Evolutionary conservation across 352 stramenopile species (phyloP).

Genomic region (Phytophthora brassicae): DNA sequence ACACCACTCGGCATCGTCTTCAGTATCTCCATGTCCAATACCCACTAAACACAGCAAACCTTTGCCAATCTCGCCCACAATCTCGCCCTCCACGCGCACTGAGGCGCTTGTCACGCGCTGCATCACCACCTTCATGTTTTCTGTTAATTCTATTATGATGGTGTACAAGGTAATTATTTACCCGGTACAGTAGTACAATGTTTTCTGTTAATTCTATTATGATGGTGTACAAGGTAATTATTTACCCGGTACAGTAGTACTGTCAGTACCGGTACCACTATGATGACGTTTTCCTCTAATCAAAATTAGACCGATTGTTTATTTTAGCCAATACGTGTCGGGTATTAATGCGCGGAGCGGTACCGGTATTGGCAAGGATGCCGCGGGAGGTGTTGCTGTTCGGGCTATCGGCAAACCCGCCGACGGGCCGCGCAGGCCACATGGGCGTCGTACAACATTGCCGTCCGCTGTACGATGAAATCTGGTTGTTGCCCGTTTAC

Average conservation of each 20-base stretch:
- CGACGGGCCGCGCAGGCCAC: slow-evolving; percentile 68
- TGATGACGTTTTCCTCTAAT: slow-evolving; percentile 14
- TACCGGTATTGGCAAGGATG: slow-evolving; percentile 11
- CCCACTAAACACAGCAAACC: slow-evolving; percentile 81
- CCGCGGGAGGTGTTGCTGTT: slow-evolving; percentile 72
- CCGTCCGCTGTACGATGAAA: slow-evolving; percentile 68
- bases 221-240: too few species aligned
- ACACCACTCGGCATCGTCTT: slow-evolving; percentile 83
- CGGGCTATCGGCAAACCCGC: slow-evolving; percentile 85
- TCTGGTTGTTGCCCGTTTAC: slow-evolving; percentile 90
- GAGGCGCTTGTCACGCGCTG: slow-evolving; percentile 80
- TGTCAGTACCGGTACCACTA: too few species aligned
- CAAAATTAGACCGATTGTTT: neutral
- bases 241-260: too few species aligned
- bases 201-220: neutral
- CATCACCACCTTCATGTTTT: slow-evolving; percentile 72
- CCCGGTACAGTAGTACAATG: too few species aligned
- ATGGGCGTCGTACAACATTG: slow-evolving; percentile 78
- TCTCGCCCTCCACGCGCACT: slow-evolving; percentile 74
- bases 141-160: neutral
- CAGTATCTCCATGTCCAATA: slow-evolving; percentile 73
- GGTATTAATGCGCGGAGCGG: slow-evolving; percentile 5
- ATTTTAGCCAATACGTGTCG: slow-evolving; percentile 16
- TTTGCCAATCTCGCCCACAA: slow-evolving; percentile 75
- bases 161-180: too few species aligned